Base-by-base conservation (phyloP, 306 rosid genomes). In the Begonia masoniana region DNA sequence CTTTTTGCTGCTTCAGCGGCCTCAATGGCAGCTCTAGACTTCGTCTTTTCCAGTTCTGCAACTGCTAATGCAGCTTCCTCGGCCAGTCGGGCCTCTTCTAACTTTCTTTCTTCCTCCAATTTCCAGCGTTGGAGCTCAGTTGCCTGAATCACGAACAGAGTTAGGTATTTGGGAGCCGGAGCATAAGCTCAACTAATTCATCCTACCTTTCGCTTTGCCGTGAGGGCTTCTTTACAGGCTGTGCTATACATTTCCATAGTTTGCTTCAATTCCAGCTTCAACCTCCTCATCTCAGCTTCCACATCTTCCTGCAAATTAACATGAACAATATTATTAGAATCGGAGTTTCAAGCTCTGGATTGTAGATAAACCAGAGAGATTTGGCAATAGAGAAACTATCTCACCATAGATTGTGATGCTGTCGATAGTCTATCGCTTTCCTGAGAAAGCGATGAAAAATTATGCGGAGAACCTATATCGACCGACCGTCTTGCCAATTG, bases 181-280 rank as follows among this genome's bases (percentile, higher is more conserved):
- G 31, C 23, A 16, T 56, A 41, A 41, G 60, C 62, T 55, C 52
- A 15, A 19, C 8, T 12, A 31, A 50, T 52, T 41, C 58, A 36
- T 24, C 54, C 10, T 64, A 85, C 97, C 87, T 76, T 85, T 59
- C 80, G 79, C 24, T 85, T 81, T 24, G 97, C 97, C 14, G 83
- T 63, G 17, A 85, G 80, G 70, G 97, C 97, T 79, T 89, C 97
- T 71, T 78, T 85, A 67, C 97, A 82, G n/a, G 97, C 97, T 2
- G 85, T 85, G 48, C 87, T 89, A 57, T 89, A 89, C 97, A 89
- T 85, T 73, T 82, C 95, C 82, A 89, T 85, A 57, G 97, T 89
- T 63, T 85, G 95, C 78, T 82, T 89, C 15, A 89, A 85, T 78
- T 89, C 97, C 61, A 82, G 73, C 80, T 76, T 85, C 56, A 89